phyloP scores from a whole-genome alignment of 257 asterid genomes.

The Avicennia marina region DNA sequence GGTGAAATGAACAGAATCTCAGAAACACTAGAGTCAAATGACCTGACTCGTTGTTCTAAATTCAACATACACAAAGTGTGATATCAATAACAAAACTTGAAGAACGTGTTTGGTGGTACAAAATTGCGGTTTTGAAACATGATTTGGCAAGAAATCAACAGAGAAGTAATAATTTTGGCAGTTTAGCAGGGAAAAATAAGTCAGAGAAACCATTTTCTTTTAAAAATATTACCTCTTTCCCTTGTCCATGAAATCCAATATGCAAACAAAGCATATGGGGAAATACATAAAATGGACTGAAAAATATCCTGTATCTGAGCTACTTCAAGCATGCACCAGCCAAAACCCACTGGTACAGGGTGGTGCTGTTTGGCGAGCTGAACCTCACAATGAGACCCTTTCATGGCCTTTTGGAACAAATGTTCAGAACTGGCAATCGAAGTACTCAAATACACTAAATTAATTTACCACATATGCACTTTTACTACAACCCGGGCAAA shows the following conservation, averaged over 20 bases:
- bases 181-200: no score
- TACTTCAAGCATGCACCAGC: not conserved
- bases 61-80: no score
- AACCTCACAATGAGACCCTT: not conserved
- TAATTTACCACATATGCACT: not conserved
- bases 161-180: no score
- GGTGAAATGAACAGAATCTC: no score
- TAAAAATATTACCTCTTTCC: not conserved
- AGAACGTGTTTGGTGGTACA: not conserved
- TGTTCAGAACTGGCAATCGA: not conserved
- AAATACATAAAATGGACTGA: not conserved
- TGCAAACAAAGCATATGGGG: not conserved
- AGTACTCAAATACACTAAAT: not conserved
- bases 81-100: not conserved
- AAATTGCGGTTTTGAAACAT: slow-evolving; percentile 7
- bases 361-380: not conserved
- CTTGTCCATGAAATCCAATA: not conserved
- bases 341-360: not conserved
- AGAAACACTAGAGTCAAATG: not conserved
- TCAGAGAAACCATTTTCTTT: no score
- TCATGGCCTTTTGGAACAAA: not conserved
- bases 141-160: not conserved
- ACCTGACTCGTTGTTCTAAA: no score
- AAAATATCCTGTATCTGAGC: not conserved
- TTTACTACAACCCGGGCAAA: not conserved